Base-by-base conservation (phyloP, 2,329 filamentous ascomycete genomes). In the Diaporthe citrichinensis region DNA sequence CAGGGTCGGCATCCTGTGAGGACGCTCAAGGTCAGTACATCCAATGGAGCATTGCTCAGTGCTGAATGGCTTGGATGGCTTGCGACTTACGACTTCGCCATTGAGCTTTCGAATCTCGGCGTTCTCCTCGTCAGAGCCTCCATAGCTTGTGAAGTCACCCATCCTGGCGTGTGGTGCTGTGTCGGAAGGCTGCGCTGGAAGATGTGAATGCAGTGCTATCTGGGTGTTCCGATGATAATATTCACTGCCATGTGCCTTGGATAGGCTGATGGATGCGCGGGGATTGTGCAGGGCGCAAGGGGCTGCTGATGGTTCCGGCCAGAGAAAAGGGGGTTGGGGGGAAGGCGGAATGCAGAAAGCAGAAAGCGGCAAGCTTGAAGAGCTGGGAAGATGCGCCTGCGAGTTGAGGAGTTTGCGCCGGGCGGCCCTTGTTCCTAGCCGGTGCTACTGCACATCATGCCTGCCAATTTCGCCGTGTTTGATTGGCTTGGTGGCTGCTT, bases 31-130 rank as follows among this genome's bases (percentile, higher is more conserved):
- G 23, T 77, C 25, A 72, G 75, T 23, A 28, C 17, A 55, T 58
- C 36, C 34, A 53, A 36, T 39, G 12, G 57, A 46, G 46, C 31
- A 55, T 65, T 6, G 31, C 51, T 15, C 28, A 20, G 20, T 49
- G 17, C 7, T 28, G 9, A n/a, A 17, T 23, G 31, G 44, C 31
- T 25, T 51, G 7, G 68, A 28, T 44, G 36, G 44, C 25, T 23
- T 55, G 20, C 31, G 67, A 88, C 93, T 81, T 89, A 98, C 95
- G 81, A 97, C 91, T 81, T 96, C 94, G 72, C 88, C 86, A 79
- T 94, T 92, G 77, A 96, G 90, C 85, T 94, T 95, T 86, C 91
- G 94, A 81, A 98, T 91, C 86, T 96, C 94, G 78, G 90, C 90
- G 83, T 94, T 95, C 86, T 97, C 94, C 85, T 96, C 94, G 53